A percentile compares a stretch with the other conserved stretches of the same genome.
These are phyloP conservation scores for Comarum palustre DNA, from an alignment of 306 rosid species.

Conservation along the genomic window DNA sequence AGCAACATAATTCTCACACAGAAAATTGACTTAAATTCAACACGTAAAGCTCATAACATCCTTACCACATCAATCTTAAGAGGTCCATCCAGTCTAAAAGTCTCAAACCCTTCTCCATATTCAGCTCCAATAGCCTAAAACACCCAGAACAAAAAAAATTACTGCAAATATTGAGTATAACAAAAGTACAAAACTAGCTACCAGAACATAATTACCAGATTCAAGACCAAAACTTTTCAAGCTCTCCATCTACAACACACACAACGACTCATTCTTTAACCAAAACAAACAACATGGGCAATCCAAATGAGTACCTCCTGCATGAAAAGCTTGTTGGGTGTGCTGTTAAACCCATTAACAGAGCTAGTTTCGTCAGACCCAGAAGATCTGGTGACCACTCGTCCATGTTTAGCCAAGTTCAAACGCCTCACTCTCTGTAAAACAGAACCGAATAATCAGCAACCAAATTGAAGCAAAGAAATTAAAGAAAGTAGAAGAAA, in stretches of 20 bases:
- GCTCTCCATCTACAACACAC: neutral
- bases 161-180: neutral
- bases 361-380: conserved; percentile 57
- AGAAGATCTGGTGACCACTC: conserved; percentile 49
- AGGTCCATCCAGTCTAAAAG: conserved; percentile 91
- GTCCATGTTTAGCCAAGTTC: conserved; percentile 44
- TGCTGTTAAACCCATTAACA: conserved; percentile 47
- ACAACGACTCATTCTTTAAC: conserved; percentile 10
- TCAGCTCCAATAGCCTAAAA: conserved; percentile 96
- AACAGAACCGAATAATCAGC: conserved; percentile 11
- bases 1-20: conserved; percentile 2
- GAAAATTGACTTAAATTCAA: neutral
- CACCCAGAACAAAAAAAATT: conserved; percentile 3
- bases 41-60: conserved; percentile 7
- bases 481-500: neutral
- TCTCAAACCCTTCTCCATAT: conserved; percentile 98
- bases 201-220: neutral
- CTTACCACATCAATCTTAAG: conserved; percentile 93
- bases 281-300: conserved; percentile 6
- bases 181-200: conserved; percentile 15
- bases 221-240: conserved; percentile 15
- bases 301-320: conserved; percentile 57
- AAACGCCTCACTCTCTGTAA: conserved; percentile 55
- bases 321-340: conserved; percentile 76
- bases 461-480: conserved; percentile 6